Percentiles rank a stretch among this genome's conserved stretches.
Conservation (phyloP, 208 protist genomes). For the Porcisia hertigi region DNA sequence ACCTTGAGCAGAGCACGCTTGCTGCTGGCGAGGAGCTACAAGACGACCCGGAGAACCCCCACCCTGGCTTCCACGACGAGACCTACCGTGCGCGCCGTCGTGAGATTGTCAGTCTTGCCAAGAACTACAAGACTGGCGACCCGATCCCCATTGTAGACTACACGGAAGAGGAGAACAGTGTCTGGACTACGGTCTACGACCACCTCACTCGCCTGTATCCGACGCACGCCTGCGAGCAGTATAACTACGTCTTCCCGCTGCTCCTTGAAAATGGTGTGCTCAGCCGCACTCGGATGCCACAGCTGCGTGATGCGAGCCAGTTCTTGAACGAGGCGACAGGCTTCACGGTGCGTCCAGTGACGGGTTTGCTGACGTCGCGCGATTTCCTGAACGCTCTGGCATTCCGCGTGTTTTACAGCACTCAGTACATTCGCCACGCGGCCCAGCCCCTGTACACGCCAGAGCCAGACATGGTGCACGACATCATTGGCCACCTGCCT, state of each 20-base stretch:
- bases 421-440: constrained; percentile 97
- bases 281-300: constrained; percentile 88
- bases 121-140: constrained; percentile 84
- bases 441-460: constrained; percentile 96
- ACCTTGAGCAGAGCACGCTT: constrained; percentile 82
- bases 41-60: constrained; percentile 89
- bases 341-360: constrained; percentile 92
- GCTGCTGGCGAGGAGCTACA: constrained; percentile 84
- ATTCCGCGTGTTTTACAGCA: constrained; percentile 96
- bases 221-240: constrained; percentile 94
- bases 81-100: constrained; percentile 91
- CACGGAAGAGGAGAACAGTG: constrained; percentile 88
- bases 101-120: constrained; percentile 69
- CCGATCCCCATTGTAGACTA: constrained; percentile 92
- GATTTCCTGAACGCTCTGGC: constrained; percentile 96
- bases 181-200: constrained; percentile 89
- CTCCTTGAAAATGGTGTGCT: constrained; percentile 95
- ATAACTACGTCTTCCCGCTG: constrained; percentile 91
- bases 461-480: constrained; percentile 96
- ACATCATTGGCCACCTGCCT: constrained; percentile 95
- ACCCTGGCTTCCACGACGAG: constrained; percentile 95
- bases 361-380: constrained; percentile 92
- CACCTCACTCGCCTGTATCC: constrained; percentile 88
- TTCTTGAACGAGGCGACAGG: constrained; percentile 94
- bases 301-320: constrained; percentile 92